A percentile compares a stretch with the other conserved stretches of the same genome.
Evolutionary conservation across 192 early-diverging fungal genomes (phyloP).

Genomic region (Umbelopsis sp.): DNA sequence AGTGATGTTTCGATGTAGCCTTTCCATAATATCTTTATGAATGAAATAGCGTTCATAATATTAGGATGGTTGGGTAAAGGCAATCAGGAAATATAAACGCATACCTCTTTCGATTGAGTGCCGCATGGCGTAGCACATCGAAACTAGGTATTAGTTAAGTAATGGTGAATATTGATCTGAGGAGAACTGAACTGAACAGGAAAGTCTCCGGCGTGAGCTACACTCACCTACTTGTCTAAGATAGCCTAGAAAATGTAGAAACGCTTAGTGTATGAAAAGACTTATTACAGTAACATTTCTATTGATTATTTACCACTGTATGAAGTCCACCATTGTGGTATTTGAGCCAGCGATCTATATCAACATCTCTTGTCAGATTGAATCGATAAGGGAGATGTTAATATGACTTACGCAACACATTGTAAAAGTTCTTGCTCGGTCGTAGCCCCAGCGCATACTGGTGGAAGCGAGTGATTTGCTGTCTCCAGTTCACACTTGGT

Average conservation of each 20-base stretch:
- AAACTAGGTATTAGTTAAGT: not conserved
- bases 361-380: too few relatives aligned
- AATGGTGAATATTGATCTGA: not conserved
- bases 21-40: not conserved
- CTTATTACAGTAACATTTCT: too few relatives aligned
- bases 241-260: not conserved
- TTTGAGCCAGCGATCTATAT: not conserved
- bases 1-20: slow-evolving; percentile 18
- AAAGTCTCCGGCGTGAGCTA: not conserved
- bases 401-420: not conserved
- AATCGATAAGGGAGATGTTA: not conserved
- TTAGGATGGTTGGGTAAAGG: too few relatives aligned
- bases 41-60: too few relatives aligned
- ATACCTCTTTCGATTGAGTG: slow-evolving; percentile 10
- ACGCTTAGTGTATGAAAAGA: too few relatives aligned
- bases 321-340: slow-evolving; percentile 13
- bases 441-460: not conserved
- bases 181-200: not conserved
- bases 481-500: not conserved
- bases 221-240: slow-evolving; percentile 18
- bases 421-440: not conserved
- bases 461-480: not conserved
- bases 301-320: not conserved
- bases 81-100: too few relatives aligned
- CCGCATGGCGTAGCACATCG: slow-evolving; percentile 18